Evolutionary conservation across 2,329 filamentous ascomycete species (phyloP).

Genomic region (Coniochaeta hoffmannii): DNA sequence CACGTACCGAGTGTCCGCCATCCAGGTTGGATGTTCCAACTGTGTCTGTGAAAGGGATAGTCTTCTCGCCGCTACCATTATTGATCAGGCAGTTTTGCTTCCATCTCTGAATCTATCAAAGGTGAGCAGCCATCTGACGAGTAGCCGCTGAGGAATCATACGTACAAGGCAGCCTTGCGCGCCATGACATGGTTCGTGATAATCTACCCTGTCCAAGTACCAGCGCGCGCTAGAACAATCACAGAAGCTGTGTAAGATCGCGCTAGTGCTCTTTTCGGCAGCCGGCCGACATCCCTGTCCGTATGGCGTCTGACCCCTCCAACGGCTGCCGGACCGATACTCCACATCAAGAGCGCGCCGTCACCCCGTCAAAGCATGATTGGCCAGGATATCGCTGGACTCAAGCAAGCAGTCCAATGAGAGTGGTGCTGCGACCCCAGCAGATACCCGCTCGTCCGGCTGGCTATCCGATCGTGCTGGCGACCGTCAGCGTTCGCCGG

Average conservation of each 20-base stretch:
- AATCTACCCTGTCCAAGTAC: too few relatives aligned
- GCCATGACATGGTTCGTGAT: background rate
- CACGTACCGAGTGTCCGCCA: background rate
- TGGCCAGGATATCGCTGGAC: background rate
- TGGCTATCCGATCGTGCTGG: background rate
- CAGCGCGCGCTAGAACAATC: background rate
- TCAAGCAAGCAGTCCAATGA: background rate
- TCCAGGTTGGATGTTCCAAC: background rate
- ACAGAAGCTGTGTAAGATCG: background rate
- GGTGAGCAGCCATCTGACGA: background rate
- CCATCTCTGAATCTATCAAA: background rate
- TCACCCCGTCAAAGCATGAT: background rate
- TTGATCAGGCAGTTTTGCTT: background rate
- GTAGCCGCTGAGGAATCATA: background rate
- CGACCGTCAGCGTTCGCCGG: background rate
- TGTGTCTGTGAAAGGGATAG: background rate
- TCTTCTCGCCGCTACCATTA: background rate
- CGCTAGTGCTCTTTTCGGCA: background rate
- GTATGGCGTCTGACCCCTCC: background rate
- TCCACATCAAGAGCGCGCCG: conserved; percentile 3
- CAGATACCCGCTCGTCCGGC: background rate
- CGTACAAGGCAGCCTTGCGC: background rate
- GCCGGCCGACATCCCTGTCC: background rate
- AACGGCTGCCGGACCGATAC: conserved; percentile 2
- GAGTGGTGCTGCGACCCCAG: background rate